phyloP scores from a whole-genome alignment of 2,329 filamentous ascomycete genomes.

The Microcyclospora pomicola region DNA sequence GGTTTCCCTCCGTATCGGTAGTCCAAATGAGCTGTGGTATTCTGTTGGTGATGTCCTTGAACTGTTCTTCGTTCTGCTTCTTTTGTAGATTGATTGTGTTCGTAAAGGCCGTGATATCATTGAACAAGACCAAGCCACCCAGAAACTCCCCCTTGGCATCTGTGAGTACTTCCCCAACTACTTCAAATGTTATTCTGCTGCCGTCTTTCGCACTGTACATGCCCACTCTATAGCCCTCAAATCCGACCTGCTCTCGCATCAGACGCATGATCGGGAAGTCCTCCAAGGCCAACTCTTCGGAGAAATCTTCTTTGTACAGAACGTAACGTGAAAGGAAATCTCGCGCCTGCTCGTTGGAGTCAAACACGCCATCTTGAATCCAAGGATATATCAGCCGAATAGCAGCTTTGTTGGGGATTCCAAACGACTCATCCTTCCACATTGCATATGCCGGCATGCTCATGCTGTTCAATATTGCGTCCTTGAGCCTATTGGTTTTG shows the following conservation, averaged over 20 bases:
- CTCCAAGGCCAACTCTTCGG: constrained; percentile 38
- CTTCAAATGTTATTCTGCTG: constrained; percentile 47
- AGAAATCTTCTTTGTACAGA: constrained; percentile 54
- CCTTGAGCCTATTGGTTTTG: constrained; percentile 62
- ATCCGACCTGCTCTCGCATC: constrained; percentile 46
- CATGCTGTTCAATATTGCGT: constrained; percentile 62
- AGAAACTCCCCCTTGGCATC: constrained; percentile 58
- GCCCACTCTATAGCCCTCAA: constrained; percentile 48
- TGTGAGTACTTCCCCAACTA: constrained; percentile 51
- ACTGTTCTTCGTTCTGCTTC: constrained; percentile 57
- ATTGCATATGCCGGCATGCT: constrained; percentile 62
- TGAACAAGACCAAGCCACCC: constrained; percentile 57
- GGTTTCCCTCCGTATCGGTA: constrained; percentile 47
- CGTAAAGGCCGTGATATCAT: constrained; percentile 57
- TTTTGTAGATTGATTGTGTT: constrained; percentile 57
- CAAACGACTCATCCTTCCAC: constrained; percentile 67
- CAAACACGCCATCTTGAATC: constrained; percentile 21
- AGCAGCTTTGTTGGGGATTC: constrained; percentile 56
- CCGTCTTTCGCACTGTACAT: constrained; percentile 43
- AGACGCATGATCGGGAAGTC: constrained; percentile 56
- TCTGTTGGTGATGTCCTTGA: constrained; percentile 61
- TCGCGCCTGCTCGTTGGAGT: constrained; percentile 24
- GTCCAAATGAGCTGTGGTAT: constrained; percentile 51
- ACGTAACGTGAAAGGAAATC: constrained; percentile 48
- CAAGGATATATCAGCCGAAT: constrained; percentile 26